Evolutionary conservation across 768 basidiomycete species (phyloP).

Genomic region (Lactarius vividus): DNA sequence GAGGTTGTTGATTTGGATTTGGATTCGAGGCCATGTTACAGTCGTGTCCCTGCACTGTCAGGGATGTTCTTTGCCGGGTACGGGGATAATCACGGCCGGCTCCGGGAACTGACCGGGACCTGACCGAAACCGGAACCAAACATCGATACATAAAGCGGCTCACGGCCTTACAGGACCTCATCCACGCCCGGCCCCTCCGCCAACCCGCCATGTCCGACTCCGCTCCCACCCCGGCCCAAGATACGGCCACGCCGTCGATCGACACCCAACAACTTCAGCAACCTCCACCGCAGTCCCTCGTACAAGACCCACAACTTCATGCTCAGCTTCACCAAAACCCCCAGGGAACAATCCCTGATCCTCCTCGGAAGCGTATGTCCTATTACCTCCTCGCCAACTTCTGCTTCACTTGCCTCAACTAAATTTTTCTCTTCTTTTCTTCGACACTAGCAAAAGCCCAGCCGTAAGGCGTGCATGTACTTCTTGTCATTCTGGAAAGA

Average conservation of each 20-base stretch:
- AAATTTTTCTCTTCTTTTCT: slow-evolving; percentile 25
- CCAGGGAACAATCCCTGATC: slow-evolving; percentile 32
- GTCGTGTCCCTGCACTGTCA: background rate
- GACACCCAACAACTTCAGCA: slow-evolving; percentile 54
- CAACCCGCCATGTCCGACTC: slow-evolving; percentile 71
- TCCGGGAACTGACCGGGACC: slow-evolving; percentile 20
- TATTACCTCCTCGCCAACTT: background rate
- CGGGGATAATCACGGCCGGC: slow-evolving; percentile 16
- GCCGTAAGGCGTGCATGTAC: slow-evolving; percentile 79
- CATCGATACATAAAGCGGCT: slow-evolving; percentile 27
- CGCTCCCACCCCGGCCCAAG: slow-evolving; percentile 66
- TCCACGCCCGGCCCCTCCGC: slow-evolving; percentile 38
- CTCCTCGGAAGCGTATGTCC: slow-evolving; percentile 59
- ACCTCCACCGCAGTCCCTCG: slow-evolving; percentile 21
- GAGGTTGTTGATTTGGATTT: slow-evolving; percentile 44
- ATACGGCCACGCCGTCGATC: slow-evolving; percentile 57
- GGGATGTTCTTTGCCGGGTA: background rate
- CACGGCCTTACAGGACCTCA: slow-evolving; percentile 18
- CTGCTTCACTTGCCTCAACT: slow-evolving; percentile 3
- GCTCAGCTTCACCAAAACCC: slow-evolving; percentile 30
- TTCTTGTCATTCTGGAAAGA: slow-evolving; percentile 81
- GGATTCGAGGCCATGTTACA: slow-evolving; percentile 21
- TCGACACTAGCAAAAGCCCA: slow-evolving; percentile 64
- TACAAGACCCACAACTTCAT: slow-evolving; percentile 36
- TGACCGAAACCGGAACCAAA: slow-evolving; percentile 26